A percentile compares a stretch with the other conserved stretches of the same genome.
Evolutionary conservation across 352 stramenopile species (phyloP).

Genomic region (Globisporangium cystogenes): DNA sequence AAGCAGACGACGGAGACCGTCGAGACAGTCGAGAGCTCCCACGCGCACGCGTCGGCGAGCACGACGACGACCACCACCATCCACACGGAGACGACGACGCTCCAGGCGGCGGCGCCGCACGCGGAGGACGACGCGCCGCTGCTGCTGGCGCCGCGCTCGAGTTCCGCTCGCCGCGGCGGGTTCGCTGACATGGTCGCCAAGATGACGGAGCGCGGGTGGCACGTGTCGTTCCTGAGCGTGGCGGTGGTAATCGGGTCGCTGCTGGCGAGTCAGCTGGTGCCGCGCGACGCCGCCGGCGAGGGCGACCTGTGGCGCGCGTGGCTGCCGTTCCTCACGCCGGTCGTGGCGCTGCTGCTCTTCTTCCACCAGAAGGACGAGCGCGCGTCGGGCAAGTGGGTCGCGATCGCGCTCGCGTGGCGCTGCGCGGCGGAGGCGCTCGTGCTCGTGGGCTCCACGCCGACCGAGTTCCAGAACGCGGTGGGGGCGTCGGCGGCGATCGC

Average conservation of each 20-base stretch:
- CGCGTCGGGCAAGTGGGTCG: slow-evolving; percentile 73
- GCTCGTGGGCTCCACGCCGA: slow-evolving; percentile 34
- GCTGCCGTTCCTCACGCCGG: slow-evolving; percentile 59
- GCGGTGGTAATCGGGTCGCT: slow-evolving; percentile 61
- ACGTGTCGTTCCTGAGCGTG: slow-evolving; percentile 66
- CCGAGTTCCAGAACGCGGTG: slow-evolving; percentile 44
- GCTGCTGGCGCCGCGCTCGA: slow-evolving; percentile 10
- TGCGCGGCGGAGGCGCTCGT: slow-evolving; percentile 62
- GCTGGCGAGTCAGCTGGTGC: slow-evolving; percentile 51
- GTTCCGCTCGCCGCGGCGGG: slow-evolving; percentile 6
- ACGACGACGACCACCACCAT: slow-evolving; percentile 2
- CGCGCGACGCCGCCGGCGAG: slow-evolving; percentile 9
- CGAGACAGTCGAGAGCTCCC: slow-evolving; percentile 6
- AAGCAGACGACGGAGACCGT: slow-evolving; percentile 4
- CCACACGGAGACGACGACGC: slow-evolving; percentile 4
- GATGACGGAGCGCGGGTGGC: slow-evolving; percentile 49
- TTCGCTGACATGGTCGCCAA: slow-evolving; percentile 35
- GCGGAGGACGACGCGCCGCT: slow-evolving; percentile 16
- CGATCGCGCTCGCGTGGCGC: slow-evolving; percentile 75
- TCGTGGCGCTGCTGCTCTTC: slow-evolving; percentile 62
- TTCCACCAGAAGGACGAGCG: slow-evolving; percentile 73
- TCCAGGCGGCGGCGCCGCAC: background rate
- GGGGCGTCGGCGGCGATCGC: slow-evolving; percentile 31
- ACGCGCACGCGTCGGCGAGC: background rate
- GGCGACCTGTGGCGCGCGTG: slow-evolving; percentile 46